These are phyloP conservation scores for Spergularia azorica DNA, from an alignment of 179 eudicot genomes.

Conservation along the genomic window DNA sequence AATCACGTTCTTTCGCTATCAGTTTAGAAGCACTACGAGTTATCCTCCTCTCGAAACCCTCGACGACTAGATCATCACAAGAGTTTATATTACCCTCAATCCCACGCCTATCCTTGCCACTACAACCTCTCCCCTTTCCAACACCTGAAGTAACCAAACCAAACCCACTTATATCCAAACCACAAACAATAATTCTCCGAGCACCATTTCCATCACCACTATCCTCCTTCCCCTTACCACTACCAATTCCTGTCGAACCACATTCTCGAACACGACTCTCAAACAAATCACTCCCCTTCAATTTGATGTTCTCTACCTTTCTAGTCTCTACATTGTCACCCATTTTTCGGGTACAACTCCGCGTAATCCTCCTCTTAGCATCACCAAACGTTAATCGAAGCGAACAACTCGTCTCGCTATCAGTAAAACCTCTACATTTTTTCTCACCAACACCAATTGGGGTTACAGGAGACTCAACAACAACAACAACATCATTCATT, in stretches of 20 bases:
- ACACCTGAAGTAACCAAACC: conserved; percentile 13
- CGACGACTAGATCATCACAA: conserved; percentile 13
- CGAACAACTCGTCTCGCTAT: conserved; percentile 2
- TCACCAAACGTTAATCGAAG: conserved; percentile 7
- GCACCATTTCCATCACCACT: background rate
- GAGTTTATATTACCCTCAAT: conserved; percentile 8
- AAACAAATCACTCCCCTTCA: background rate
- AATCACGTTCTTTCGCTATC: conserved; percentile 7
- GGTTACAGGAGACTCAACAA: conserved; percentile 15
- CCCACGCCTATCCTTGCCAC: conserved; percentile 7
- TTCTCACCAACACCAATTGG: conserved; percentile 24
- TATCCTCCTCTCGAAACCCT: conserved; percentile 25
- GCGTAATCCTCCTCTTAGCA: conserved; percentile 41
- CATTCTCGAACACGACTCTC: background rate
- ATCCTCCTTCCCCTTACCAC: conserved; percentile 11
- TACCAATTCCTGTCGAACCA: conserved; percentile 3
- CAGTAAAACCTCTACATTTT: conserved; percentile 5
- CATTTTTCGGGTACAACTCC: conserved; percentile 33
- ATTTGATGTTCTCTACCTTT: background rate
- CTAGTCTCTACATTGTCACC: conserved; percentile 1
- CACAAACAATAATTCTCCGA: conserved; percentile 12
- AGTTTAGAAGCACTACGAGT: conserved; percentile 27
- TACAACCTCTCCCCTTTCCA: conserved; percentile 9
- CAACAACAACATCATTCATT: conserved; percentile 5
- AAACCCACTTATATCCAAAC: conserved; percentile 3